These are phyloP conservation scores for Dendrocalamus latiflorus DNA, from an alignment of 202 grass and related monocot species.

Conservation along the genomic window DNA sequence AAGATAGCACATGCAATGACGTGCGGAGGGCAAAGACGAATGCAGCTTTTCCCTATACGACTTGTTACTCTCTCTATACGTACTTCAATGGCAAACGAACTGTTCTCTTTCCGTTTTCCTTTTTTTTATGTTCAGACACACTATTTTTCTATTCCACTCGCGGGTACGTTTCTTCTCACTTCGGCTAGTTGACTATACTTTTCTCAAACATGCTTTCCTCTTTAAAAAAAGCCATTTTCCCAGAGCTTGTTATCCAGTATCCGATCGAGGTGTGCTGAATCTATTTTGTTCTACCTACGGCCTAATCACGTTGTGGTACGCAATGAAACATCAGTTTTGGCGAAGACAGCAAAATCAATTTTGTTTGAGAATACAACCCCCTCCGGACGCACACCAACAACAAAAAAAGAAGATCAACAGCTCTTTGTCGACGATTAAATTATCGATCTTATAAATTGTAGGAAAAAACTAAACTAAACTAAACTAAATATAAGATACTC, in stretches of 20 bases:
- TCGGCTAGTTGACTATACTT: background rate
- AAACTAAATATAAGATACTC: too few relatives aligned
- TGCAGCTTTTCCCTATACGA: slow-evolving; percentile 3
- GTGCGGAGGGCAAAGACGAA: slow-evolving; percentile 15
- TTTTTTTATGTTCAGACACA: background rate
- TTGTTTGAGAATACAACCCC: too few relatives aligned
- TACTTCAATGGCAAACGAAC: background rate
- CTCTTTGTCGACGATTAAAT: too few relatives aligned
- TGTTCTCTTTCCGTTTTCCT: background rate
- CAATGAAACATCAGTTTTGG: too few relatives aligned
- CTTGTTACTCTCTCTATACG: background rate
- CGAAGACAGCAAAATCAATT: too few relatives aligned
- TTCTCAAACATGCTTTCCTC: background rate
- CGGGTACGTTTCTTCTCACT: background rate
- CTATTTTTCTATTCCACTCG: background rate
- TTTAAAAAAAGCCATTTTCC: background rate
- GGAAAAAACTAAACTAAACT: too few relatives aligned
- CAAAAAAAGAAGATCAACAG: too few relatives aligned
- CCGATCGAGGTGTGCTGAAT: too few relatives aligned
- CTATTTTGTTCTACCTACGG: too few relatives aligned
- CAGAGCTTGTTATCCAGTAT: background rate
- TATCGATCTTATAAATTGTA: too few relatives aligned
- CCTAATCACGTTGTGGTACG: too few relatives aligned
- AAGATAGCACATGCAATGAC: slow-evolving; percentile 2
- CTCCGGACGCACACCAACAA: too few relatives aligned